Conservation (phyloP, 306 rosid genomes). For the Prunus armeniaca region DNA sequence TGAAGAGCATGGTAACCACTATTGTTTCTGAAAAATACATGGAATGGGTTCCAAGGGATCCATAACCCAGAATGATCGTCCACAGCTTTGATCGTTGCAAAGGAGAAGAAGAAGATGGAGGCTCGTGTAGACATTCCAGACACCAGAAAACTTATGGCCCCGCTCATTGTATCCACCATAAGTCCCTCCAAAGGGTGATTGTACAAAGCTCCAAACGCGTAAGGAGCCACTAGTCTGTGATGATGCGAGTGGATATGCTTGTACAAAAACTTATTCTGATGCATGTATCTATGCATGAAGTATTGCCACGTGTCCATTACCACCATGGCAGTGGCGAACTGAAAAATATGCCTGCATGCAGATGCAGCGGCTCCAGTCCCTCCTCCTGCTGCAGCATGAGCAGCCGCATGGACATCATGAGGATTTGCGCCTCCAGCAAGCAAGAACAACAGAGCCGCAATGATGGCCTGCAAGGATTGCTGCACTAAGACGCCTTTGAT, state of each 20-base stretch:
- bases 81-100: conserved; percentile 79
- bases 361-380: no score
- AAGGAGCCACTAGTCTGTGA: conserved; percentile 52
- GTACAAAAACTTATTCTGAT: conserved; percentile 74
- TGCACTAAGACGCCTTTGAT: background rate
- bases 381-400: background rate
- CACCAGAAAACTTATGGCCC: background rate
- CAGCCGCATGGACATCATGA: background rate
- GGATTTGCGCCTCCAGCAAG: background rate
- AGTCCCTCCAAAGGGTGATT: conserved; percentile 14
- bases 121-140: conserved; percentile 1
- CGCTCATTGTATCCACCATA: background rate
- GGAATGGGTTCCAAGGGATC: conserved; percentile 80
- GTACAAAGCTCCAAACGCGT: conserved; percentile 13
- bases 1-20: conserved; percentile 80
- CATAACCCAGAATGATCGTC: conserved; percentile 82
- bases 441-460: background rate
- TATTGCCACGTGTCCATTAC: conserved; percentile 89
- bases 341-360: background rate
- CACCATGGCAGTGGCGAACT: conserved; percentile 68
- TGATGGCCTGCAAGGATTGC: background rate
- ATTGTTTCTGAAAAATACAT: conserved; percentile 60
- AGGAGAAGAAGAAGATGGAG: conserved; percentile 53
- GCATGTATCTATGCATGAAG: conserved; percentile 91
- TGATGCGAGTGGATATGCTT: conserved; percentile 76